Conservation (phyloP, 2,329 filamentous ascomycete genomes). For the Alternaria hordeiaustralica region DNA sequence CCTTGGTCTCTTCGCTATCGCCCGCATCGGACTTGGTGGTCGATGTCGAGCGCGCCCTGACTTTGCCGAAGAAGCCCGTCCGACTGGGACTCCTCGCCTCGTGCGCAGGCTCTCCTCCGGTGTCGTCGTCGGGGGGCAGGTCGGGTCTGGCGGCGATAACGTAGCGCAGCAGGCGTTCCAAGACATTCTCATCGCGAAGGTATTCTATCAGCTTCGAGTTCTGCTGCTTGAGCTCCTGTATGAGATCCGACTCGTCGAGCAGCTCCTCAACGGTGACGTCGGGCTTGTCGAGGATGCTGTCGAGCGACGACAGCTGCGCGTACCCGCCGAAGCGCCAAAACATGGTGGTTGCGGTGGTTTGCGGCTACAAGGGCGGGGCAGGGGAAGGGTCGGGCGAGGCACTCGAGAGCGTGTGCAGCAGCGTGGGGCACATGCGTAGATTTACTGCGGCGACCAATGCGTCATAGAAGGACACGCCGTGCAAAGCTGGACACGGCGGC, state of each 20-base stretch:
- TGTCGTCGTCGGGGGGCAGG: constrained; percentile 40
- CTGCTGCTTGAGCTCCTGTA: constrained; percentile 97
- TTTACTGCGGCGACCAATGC: constrained; percentile 18
- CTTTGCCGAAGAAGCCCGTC: constrained; percentile 56
- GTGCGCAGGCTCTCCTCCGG: constrained; percentile 55
- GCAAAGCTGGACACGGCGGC: constrained; percentile 14
- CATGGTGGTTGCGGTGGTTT: constrained; percentile 69
- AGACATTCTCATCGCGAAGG: constrained; percentile 82
- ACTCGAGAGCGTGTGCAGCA: constrained; percentile 36
- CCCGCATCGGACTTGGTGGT: constrained; percentile 50
- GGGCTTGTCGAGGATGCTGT: constrained; percentile 93
- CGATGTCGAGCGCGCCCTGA: constrained; percentile 53
- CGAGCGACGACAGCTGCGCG: constrained; percentile 95
- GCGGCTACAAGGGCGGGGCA: constrained; percentile 39
- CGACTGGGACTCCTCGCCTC: constrained; percentile 41
- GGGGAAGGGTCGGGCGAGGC: constrained; percentile 28
- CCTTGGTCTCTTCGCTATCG: constrained; percentile 68
- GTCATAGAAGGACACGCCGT: constrained; percentile 21
- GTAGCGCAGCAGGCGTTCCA: constrained; percentile 87
- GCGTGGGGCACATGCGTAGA: constrained; percentile 30
- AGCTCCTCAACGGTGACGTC: constrained; percentile 95
- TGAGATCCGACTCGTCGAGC: constrained; percentile 92
- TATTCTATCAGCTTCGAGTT: constrained; percentile 98
- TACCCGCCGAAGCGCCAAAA: constrained; percentile 99
- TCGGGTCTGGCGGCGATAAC: constrained; percentile 78